A percentile compares a stretch with the other conserved stretches of the same genome.
These are phyloP conservation scores for Dioscorea cayenensis DNA, from an alignment of 116 monocot genomes.

Conservation along the genomic window DNA sequence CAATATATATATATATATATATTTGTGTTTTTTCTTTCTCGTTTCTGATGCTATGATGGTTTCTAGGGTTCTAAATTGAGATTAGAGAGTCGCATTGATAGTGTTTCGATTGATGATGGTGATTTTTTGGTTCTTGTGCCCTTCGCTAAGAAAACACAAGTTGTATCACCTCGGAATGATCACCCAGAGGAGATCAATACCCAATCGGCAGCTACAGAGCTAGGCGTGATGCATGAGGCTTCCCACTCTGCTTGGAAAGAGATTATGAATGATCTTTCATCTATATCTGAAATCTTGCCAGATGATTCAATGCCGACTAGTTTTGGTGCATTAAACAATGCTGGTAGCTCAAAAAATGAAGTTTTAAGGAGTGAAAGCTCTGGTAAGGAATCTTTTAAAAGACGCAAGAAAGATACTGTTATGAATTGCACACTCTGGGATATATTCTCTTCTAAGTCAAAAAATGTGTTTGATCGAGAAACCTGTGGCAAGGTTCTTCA, in stretches of 20 bases:
- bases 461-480: constrained; percentile 13
- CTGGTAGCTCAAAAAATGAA: not conserved
- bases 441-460: constrained; percentile 13
- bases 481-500: constrained; percentile 14
- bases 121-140: constrained; percentile 79
- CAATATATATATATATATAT: too few species aligned
- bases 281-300: constrained; percentile 18
- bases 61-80: constrained; percentile 60
- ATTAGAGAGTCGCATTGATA: constrained; percentile 21
- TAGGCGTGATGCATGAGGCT: constrained; percentile 10
- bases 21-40: not conserved
- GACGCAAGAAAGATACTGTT: constrained; percentile 15
- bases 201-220: not conserved
- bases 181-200: not conserved
- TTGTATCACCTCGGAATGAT: constrained; percentile 1
- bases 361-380: not conserved
- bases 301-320: constrained; percentile 3
- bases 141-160: constrained; percentile 43
- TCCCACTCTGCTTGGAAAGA: constrained; percentile 64
- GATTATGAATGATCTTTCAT: constrained; percentile 66
- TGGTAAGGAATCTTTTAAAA: not conserved
- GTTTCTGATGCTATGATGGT: not conserved
- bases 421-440: constrained; percentile 20
- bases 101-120: constrained; percentile 17
- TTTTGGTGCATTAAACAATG: not conserved